Base-by-base conservation (phyloP, 2,329 filamentous ascomycete genomes). In the Lachnellula occidentalis region DNA sequence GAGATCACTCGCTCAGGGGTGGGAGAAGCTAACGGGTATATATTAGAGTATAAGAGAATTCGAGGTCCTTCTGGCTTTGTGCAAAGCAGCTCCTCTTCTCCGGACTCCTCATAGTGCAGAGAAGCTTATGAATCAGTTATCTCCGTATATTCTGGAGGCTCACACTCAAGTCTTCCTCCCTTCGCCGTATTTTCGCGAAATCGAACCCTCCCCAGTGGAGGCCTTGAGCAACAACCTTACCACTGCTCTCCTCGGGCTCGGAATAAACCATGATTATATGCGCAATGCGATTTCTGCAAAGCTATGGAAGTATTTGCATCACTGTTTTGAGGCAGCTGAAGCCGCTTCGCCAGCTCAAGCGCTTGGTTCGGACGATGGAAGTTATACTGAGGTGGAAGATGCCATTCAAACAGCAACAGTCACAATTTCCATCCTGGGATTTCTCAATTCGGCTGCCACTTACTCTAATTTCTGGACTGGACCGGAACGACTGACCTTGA, bases 201-300 rank as follows among this genome's bases (percentile, higher is more conserved):
- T 96, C 68, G 86, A 92, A 57, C 90, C 90, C 1, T 95, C 90
- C 3, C 92, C 95, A 19, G 94, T 90, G 76, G 92, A 97, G 71
- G 80, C 86, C 1, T 76, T 97, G 34, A 86, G 89, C 2, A 86
- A 85, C 64, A 85, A 89, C 64, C 80, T 99, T 39, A 87, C 90
- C 0, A 82, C 81, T 5, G 92, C 92, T 5, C 76, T 97, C 6
- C 78, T 99, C n/a, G 82, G 86, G 0, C 76, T 99, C 21, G 92
- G 90, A 2, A 79, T 82, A 48, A 85, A 85, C 52, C 88, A 92
- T 69, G 76, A 80, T 27, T 78, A 81, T 15, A 75, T 97, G 22
- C 83, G 87, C 56, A 78, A 86, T 53, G 76, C 76, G 1, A 82
- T 90, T 1, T 78, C 83, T 1, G 76, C 84, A 52, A 86, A 82